A percentile compares a stretch with the other conserved stretches of the same genome.
phyloP scores from a whole-genome alignment of 176 grass and related monocot species.

The Eragrostis curvula region DNA sequence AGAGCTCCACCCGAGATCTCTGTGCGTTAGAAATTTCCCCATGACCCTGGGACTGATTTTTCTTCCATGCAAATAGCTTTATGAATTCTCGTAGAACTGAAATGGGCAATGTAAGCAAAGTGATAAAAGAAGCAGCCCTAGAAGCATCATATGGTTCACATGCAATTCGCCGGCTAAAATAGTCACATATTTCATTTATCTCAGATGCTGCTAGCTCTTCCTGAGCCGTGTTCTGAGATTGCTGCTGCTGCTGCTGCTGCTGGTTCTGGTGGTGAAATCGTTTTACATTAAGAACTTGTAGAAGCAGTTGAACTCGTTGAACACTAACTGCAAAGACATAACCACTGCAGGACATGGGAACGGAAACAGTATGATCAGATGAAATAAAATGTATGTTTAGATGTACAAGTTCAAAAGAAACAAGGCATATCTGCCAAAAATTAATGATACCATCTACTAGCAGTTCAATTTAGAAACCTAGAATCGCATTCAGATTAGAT shows the following conservation, averaged over 20 bases:
- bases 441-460: neutral
- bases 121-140: conserved; percentile 92
- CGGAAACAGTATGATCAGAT: conserved; percentile 23
- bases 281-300: conserved; percentile 95
- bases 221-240: conserved; percentile 60
- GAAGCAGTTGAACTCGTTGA: conserved; percentile 79
- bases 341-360: conserved; percentile 60
- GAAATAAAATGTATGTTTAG: conserved; percentile 15
- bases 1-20: conserved; percentile 69
- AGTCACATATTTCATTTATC: conserved; percentile 88
- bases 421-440: neutral
- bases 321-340: conserved; percentile 97
- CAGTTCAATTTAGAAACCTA: neutral
- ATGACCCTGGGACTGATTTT: conserved; percentile 63
- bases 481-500: neutral
- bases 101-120: conserved; percentile 87
- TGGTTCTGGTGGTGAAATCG: conserved; percentile 93
- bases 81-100: conserved; percentile 80
- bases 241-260: conserved; percentile 59
- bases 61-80: conserved; percentile 92
- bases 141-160: conserved; percentile 95
- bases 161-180: conserved; percentile 80
- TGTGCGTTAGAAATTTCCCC: conserved; percentile 57
- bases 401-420: neutral
- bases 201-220: conserved; percentile 77